Evolutionary conservation across 148 eudicot genomes (phyloP), one percentile per base, ranked within the genome.

Genomic region (Silene latifolia): DNA sequence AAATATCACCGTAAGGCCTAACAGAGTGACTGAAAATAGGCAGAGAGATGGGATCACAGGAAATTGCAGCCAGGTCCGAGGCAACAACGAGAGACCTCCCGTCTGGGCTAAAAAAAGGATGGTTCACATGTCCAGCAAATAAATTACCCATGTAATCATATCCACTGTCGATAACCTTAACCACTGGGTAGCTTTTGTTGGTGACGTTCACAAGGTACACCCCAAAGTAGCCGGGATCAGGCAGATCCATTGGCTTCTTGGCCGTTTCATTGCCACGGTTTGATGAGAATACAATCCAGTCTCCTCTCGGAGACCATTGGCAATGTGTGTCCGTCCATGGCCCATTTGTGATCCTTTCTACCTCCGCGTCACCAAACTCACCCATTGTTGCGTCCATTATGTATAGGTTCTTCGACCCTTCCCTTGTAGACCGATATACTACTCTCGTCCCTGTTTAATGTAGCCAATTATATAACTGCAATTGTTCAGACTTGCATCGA

Each of bases 241-340:
- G 77, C 35, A 54, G 24, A 51, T 64, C 56, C 10, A 11, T 44
- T 5, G 23, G 19, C 51, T 65, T 67, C 0, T n/a, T 10, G 19
- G 62, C 71, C 1, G 12, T 15, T 0, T 71, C 27, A 35, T 64
- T 64, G 0, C 8, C 51, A 0, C 71, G 62, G 23, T 54, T 74
- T 1, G 77, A 74, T 4, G 77, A 48, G 63, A 74, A 74, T 5
- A 56, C 77, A 0, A 74, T 74, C 77, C 77, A 74, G 71, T n/a
- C n/a, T n/a, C n/a, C n/a, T n/a, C n/a, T n/a, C n/a, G n/a, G n/a
- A n/a, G n/a, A n/a, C n/a, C n/a, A 74, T 6, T 74, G 47, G 24
- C 77, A 74, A n/a, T n/a, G n/a, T n/a, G n/a, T n/a, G n/a, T n/a
- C n/a, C n/a, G n/a, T n/a, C n/a, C n/a, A n/a, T n/a, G 21, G n/a